These are phyloP conservation scores for Ilex asprella DNA, from an alignment of 257 asterid genomes.

Conservation along the genomic window DNA sequence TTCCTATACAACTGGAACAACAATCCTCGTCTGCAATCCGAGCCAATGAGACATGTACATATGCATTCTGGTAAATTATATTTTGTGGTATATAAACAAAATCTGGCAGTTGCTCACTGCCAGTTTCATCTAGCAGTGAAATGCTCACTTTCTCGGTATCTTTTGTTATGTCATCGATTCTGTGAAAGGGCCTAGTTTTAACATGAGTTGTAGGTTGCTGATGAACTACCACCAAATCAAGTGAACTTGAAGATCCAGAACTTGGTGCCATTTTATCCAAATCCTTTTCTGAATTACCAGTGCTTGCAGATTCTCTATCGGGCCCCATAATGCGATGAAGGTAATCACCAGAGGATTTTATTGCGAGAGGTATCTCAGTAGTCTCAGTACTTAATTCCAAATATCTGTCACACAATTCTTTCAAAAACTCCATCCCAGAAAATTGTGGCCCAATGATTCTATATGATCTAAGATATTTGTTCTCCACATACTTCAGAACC, in stretches of 20 bases:
- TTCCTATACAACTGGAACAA: constrained; percentile 62
- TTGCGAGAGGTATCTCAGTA: constrained; percentile 8
- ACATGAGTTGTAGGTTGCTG: constrained; percentile 30
- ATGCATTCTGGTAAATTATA: constrained; percentile 63
- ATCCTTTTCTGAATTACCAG: constrained; percentile 11
- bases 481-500: constrained; percentile 40
- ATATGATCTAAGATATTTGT: constrained; percentile 38
- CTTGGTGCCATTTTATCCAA: constrained; percentile 12
- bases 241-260: constrained; percentile 23
- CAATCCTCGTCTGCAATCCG: constrained; percentile 57
- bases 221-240: constrained; percentile 29
- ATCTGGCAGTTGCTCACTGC: constrained; percentile 49
- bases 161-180: constrained; percentile 62
- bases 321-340: background rate
- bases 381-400: constrained; percentile 37
- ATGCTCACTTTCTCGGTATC: constrained; percentile 65
- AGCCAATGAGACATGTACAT: constrained; percentile 59
- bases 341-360: constrained; percentile 9
- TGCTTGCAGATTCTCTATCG: background rate
- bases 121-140: constrained; percentile 55
- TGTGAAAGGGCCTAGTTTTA: constrained; percentile 23
- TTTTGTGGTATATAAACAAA: constrained; percentile 74
- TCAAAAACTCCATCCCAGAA: constrained; percentile 47
- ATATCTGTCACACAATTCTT: constrained; percentile 45
- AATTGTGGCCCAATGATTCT: constrained; percentile 32